phyloP scores from a whole-genome alignment of 2,329 filamentous ascomycete genomes.

The Talaromyces sp. region DNA sequence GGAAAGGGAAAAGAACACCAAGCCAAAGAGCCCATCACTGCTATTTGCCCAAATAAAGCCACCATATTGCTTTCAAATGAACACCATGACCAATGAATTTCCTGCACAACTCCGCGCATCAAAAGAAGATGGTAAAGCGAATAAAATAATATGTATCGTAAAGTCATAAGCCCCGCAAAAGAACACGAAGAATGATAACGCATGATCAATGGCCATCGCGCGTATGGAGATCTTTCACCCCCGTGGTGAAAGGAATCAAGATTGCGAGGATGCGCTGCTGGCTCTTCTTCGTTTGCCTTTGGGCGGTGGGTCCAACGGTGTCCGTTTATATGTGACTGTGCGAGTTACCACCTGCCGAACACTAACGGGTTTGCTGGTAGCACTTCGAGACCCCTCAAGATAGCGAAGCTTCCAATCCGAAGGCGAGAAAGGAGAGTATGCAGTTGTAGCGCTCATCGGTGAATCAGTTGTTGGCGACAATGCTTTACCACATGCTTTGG shows the following conservation, averaged over 20 bases:
- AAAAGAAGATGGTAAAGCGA: neutral
- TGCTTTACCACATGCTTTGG: slow-evolving; percentile 47
- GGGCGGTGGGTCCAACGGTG: slow-evolving; percentile 76
- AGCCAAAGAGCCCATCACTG: neutral
- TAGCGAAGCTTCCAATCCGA: slow-evolving; percentile 72
- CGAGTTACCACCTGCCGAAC: slow-evolving; percentile 90
- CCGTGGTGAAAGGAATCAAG: neutral
- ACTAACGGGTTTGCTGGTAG: slow-evolving; percentile 59
- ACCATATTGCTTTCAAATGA: neutral
- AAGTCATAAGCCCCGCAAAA: neutral
- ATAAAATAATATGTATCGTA: neutral
- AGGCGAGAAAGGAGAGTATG: slow-evolving; percentile 72
- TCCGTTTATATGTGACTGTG: slow-evolving; percentile 78
- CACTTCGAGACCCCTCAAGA: slow-evolving; percentile 56
- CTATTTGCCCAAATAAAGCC: neutral
- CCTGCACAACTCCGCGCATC: slow-evolving; percentile 4
- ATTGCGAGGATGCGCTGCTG: slow-evolving; percentile 24
- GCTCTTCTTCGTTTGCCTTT: slow-evolving; percentile 87
- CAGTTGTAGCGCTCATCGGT: slow-evolving; percentile 56
- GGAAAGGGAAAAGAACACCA: neutral
- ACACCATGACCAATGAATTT: neutral
- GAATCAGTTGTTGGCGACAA: slow-evolving; percentile 57
- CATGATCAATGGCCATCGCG: neutral
- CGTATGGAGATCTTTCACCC: no score
- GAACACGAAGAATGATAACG: neutral